These are phyloP conservation scores for Rheum nobile DNA, from an alignment of 148 eudicot genomes.

Conservation along the genomic window DNA sequence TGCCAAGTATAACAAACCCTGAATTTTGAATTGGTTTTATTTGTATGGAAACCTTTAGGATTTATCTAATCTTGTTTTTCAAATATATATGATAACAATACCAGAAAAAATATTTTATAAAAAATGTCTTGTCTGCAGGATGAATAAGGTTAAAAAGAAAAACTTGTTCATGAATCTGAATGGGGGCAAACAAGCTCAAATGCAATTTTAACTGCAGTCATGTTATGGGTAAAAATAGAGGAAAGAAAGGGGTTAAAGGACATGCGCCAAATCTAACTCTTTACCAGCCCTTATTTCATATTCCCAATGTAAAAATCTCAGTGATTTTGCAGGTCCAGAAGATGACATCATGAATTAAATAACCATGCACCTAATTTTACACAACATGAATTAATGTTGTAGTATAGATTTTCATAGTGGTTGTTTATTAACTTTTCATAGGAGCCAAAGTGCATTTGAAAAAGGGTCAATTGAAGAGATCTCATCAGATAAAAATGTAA, in stretches of 20 bases:
- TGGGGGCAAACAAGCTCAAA: not conserved
- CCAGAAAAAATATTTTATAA: no score
- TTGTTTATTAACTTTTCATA: not conserved
- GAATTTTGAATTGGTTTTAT: no score
- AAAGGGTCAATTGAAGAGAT: not conserved
- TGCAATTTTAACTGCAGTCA: not conserved
- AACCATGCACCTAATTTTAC: not conserved
- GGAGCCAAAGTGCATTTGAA: not conserved
- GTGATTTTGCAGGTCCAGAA: not conserved
- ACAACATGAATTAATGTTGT: not conserved
- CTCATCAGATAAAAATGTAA: not conserved
- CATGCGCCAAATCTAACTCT: not conserved
- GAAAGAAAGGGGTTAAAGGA: not conserved
- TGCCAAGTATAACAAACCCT: no score
- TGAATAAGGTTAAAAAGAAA: not conserved
- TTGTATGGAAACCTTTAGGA: no score
- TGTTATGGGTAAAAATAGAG: not conserved
- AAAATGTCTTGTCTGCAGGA: not conserved
- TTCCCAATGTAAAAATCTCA: not conserved
- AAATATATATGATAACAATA: no score
- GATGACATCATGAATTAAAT: not conserved
- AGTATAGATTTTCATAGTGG: not conserved
- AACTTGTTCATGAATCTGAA: not conserved
- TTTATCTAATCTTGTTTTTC: no score
- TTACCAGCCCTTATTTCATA: not conserved